Evolutionary conservation across 139 green algal species (phyloP), one percentile per base, ranked within the genome.

Genomic region (Tetradesmus lagerheimii): DNA sequence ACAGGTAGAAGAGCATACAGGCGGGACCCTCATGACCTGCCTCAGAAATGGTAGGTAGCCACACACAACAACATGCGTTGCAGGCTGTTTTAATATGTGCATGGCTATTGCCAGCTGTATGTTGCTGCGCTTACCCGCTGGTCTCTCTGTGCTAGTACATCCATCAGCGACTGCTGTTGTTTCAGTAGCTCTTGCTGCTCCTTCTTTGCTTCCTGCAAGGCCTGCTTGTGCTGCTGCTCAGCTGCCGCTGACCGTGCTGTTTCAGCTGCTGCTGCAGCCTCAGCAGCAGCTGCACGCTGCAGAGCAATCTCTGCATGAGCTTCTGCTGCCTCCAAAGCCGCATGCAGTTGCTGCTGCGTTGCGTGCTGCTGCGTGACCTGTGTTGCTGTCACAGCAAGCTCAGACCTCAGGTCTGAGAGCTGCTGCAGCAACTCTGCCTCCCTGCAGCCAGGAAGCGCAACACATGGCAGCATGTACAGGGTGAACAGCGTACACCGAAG

Each of bases 131-230:
- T 67, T 25, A 85, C 79, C 43, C 53, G n/a, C 41, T 66, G 79
- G 31, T 85, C 79, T 27, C 79, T 38, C 41, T 85, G 39, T 35
- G 79, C 39, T 12, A 85, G 79, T 9, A 39, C 50, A 31, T 85
- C 79, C 79, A 85, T 20, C 12, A 85, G 79, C 27, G 27, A 38
- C 25, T 85, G 79, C 39, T 85, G 79, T 43, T 67, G 79, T 39
- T 85, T 64, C 23, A 85, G 37, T 12, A 66, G 41, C 25, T 85
- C 79, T 27, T 85, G 79, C 79, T 67, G 79, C 27, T 85, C 79
- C 9, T 71, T 34, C 5, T 66, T 64, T 20, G 41, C 79, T 85
- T 34, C 39, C 8, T 85, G 53, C 79, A 85, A 27, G 18, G 39
- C 41, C 39, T 66, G 79, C 79, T 37, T 47, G 9, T 85, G 79